phyloP scores from a whole-genome alignment of 192 early-diverging fungal genomes.

The Gamsiella multidivaricata region DNA sequence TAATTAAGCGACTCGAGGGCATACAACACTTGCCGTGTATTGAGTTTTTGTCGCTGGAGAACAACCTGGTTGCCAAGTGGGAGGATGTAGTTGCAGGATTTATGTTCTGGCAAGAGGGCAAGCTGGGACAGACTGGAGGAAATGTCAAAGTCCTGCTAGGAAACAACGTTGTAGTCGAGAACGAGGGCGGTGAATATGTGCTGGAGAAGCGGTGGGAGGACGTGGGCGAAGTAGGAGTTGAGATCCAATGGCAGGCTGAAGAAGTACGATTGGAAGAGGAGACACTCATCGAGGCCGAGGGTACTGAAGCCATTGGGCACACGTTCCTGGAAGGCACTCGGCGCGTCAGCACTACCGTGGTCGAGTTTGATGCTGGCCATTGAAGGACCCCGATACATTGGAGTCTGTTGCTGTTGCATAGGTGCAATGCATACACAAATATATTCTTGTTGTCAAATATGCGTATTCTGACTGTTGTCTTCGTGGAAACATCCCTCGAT shows the following conservation, averaged over 20 bases:
- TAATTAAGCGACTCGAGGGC: conserved; percentile 49
- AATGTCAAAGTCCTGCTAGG: conserved; percentile 38
- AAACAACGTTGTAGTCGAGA: conserved; percentile 35
- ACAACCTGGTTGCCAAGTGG: conserved; percentile 48
- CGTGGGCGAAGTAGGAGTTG: conserved; percentile 36
- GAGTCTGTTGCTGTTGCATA: no score
- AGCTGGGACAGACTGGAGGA: conserved; percentile 30
- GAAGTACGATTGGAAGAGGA: conserved; percentile 27
- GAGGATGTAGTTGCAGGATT: conserved; percentile 52
- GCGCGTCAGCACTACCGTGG: conserved; percentile 32
- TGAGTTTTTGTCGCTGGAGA: conserved; percentile 33
- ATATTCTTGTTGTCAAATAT: no score
- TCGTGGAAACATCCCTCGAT: no score
- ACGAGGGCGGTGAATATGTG: conserved; percentile 51
- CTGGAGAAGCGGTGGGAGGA: conserved; percentile 51
- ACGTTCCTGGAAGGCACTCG: conserved; percentile 23
- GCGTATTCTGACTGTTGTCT: no score
- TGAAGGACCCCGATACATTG: not conserved
- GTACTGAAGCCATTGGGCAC: not conserved
- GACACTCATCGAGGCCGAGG: not conserved
- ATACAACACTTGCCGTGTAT: conserved; percentile 41
- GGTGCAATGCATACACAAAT: no score
- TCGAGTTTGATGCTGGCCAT: conserved; percentile 30
- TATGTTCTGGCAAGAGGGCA: conserved; percentile 50
- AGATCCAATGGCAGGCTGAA: conserved; percentile 44